phyloP scores from a whole-genome alignment of 148 eudicot species.

The Chenopodium quinoa region DNA sequence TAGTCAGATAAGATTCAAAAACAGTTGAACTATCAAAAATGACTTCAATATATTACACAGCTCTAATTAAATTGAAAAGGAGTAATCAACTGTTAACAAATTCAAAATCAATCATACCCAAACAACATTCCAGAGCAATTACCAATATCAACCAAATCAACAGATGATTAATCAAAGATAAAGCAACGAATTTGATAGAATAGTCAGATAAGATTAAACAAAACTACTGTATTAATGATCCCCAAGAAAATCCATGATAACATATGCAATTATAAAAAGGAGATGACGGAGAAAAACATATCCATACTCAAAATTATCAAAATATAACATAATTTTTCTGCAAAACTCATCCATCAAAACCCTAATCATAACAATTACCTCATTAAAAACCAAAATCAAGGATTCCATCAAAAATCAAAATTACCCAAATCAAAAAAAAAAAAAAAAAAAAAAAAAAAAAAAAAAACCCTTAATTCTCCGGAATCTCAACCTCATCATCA shows the following conservation, averaged over 20 bases:
- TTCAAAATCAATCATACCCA: no score
- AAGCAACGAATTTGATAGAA: neutral
- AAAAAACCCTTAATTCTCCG: constrained; percentile 29
- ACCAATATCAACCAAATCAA: neutral
- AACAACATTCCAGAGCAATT: no score
- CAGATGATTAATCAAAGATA: neutral
- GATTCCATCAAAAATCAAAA: neutral
- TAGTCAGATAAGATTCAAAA: neutral
- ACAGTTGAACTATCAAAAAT: no score
- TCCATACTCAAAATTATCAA: neutral
- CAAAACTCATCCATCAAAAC: constrained; percentile 3
- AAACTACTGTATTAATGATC: neutral
- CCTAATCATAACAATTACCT: neutral
- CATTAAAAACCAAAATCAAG: neutral
- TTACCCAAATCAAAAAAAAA: no score
- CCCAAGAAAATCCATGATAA: neutral
- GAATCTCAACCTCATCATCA: constrained; percentile 69
- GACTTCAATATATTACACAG: no score
- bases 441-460: no score
- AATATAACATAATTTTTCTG: neutral
- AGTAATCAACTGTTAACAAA: no score
- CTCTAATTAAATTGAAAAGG: no score
- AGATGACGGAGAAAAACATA: neutral
- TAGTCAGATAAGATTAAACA: no score
- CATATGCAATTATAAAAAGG: neutral